Evolutionary conservation across 1,284 basidiomycete species (phyloP), one percentile per base, ranked within the genome.

Genomic region (Uromyces viciae-fabae): DNA sequence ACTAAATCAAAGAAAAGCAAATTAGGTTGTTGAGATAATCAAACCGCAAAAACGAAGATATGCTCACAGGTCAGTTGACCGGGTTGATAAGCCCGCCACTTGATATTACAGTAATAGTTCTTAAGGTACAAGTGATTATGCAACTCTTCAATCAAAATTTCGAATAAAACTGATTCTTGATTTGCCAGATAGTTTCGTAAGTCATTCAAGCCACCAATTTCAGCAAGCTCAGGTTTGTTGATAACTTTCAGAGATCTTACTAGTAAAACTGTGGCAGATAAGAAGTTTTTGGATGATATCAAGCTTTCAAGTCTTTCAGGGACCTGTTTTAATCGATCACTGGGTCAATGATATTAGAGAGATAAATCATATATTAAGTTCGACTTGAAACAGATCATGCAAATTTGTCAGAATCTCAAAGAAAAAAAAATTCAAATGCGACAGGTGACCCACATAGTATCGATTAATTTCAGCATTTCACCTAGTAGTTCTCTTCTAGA

Each of bases 41-140:
- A 56, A 22, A 56, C n/a, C n/a, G 36, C 36, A 49, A 38, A 36
- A 58, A 28, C 36, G 54, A 15, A 36, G 15, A 8, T 43, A 58
- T 14, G 88, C 92, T 87, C 84, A 95, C 95, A 89, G 11, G 87
- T 86, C 76, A 90, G 89, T 86, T 98, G 95, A 69, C 93, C 93
- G 0, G 92, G 91, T 11, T 88, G 87, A 86, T 98, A 98, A 0
- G 92, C 87, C 36, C 90, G 89, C 97, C 97, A 99, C 64, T 96
- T 90, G 11, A 91, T 90, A 83, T 99, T 96, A 85, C 93, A 96
- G 91, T 95, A 98, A 86, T 94, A 95, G 8, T 92, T 94, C 85
- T 97, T 98, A 81, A 99, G 90, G 86, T 98, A 99, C n/a, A 99
- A 87, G 86, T 99, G 97, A 84, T 92, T 95, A 85, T 99, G 95